Base-by-base conservation (phyloP, 2,329 filamentous ascomycete genomes). In the Sclerotinia minor region DNA sequence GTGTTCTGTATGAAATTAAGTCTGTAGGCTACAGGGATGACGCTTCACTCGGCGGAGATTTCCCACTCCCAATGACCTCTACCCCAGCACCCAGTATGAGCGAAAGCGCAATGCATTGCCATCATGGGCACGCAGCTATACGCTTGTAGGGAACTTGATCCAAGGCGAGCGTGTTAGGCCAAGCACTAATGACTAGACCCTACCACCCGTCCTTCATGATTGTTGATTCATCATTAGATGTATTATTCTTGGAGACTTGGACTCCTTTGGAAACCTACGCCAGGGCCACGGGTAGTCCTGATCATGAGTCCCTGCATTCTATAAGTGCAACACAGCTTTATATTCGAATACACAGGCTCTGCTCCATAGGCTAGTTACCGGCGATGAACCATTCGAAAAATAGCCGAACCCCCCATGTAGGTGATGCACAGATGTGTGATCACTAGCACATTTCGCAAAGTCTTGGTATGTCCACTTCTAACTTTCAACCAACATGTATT, bases 391-490 rank as follows among this genome's bases (percentile, higher is more conserved):
- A 63, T 50, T 50, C 8, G 50, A 15, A 52, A 29, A 38, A 50
- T 19, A 50, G 59, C 59, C 59, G 59, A 15, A 21, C 15, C 29
- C 59, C 38, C 38, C 38, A 50, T 61, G 58, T 50, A 24, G 53
- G 44, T 35, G 44, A 63, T 63, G 59, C 59, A 50, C 59, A 61
- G 53, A n/a, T 55, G 35, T 55, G 53, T 55, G 53, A 38, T 35
- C 53, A 55, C 53, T 55, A 50, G 47, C n/a, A 47, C 19, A 47
- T 58, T 41, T 41, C 7, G n/a, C 19, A 35, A 61, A 50, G 45
- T 50, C 45, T 63, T 41, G 59, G 45, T 41, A 50, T 63, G 59
- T 63, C 59, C 45, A 63, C 59, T 63, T 63, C 44, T 24, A 32
- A 49, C 29, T 21, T 61, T 35, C 44, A 35, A 35, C 53, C 15